phyloP scores from a whole-genome alignment of 73 alveolate species.

The Uronychia setigera region DNA sequence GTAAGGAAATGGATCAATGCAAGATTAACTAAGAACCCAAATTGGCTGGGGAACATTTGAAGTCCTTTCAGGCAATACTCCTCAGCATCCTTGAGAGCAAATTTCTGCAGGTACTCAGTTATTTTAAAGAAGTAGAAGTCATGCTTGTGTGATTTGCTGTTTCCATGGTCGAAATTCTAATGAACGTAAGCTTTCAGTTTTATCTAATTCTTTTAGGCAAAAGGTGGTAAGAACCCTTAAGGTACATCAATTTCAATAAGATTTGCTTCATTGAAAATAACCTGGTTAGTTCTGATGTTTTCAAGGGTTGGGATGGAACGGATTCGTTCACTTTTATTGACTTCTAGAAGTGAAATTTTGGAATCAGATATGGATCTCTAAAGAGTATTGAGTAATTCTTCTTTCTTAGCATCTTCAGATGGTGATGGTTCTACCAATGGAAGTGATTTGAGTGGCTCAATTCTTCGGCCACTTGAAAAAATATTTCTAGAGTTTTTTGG shows the following conservation, averaged over 20 bases:
- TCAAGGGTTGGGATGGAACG: neutral
- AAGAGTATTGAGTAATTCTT: neutral
- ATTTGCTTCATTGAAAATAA: neutral
- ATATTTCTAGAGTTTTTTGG: too few relatives aligned
- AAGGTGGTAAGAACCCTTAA: neutral
- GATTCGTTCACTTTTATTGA: neutral
- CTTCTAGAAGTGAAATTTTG: neutral
- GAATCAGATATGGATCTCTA: neutral
- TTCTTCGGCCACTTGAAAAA: too few relatives aligned
- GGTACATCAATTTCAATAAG: neutral
- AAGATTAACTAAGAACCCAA: neutral
- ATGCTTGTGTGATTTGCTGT: neutral
- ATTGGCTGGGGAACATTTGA: neutral
- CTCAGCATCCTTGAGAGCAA: neutral
- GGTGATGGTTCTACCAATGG: neutral
- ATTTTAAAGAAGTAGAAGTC: neutral
- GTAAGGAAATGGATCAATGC: neutral
- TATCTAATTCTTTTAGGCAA: neutral
- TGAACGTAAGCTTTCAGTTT: neutral
- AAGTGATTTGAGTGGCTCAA: too few relatives aligned
- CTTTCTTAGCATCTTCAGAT: neutral
- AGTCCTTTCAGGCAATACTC: neutral
- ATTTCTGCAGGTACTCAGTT: too few relatives aligned
- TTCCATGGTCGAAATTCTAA: neutral
- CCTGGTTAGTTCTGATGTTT: neutral